A percentile compares a stretch with the other conserved stretches of the same genome.
These are phyloP conservation scores for Blumeria graminis DNA, from an alignment of 2,329 filamentous ascomycete species.

Conservation along the genomic window DNA sequence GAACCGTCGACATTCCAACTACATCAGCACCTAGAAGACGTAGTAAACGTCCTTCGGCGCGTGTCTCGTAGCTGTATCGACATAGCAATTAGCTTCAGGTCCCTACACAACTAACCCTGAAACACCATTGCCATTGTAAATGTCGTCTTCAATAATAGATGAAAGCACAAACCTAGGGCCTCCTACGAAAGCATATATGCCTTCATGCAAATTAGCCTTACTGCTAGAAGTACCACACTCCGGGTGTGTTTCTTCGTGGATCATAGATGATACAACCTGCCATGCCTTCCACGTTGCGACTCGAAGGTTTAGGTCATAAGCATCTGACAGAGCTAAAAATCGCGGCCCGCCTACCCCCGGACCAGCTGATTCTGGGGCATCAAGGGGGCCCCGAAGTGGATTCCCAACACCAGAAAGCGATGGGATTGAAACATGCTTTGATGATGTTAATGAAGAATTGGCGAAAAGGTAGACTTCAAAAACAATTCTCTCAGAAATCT, in stretches of 20 bases:
- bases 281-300: conserved; percentile 6
- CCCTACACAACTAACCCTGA: no score
- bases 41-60: conserved; percentile 39
- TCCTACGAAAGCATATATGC: conserved; percentile 7
- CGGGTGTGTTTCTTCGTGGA: no score
- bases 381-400: conserved; percentile 4
- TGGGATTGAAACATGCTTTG: conserved; percentile 7
- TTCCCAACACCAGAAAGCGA: conserved; percentile 5
- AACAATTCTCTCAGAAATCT: not conserved
- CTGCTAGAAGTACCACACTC: not conserved
- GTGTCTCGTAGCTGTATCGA: conserved; percentile 27
- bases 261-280: not conserved
- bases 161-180: conserved; percentile 6
- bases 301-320: conserved; percentile 8
- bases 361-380: not conserved
- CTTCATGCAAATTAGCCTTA: conserved; percentile 4
- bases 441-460: not conserved
- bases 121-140: conserved; percentile 2
- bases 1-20: conserved; percentile 48
- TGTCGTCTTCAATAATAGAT: not conserved
- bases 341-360: conserved; percentile 2
- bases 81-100: not conserved
- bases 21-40: conserved; percentile 36
- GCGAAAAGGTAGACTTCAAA: not conserved
- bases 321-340: conserved; percentile 8